Conservation (phyloP, 2,329 filamentous ascomycete species). For the Arachnomyces sp. region DNA sequence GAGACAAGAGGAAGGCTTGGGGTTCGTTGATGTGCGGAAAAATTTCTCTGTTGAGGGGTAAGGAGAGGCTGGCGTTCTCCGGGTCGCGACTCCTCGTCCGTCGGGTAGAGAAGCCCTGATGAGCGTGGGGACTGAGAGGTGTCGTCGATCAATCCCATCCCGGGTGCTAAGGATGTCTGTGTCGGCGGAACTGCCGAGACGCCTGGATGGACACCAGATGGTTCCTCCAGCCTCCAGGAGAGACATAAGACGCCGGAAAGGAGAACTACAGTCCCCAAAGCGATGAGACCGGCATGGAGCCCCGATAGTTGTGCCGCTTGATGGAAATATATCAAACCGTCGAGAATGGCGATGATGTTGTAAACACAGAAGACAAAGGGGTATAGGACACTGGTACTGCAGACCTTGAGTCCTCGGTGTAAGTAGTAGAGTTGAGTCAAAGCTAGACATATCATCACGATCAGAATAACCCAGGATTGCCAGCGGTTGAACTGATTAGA, state of each 20-base stretch:
- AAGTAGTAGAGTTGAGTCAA: constrained; percentile 91
- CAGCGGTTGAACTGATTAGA: constrained; percentile 92
- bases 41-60: constrained; percentile 17
- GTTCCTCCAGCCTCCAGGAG: constrained; percentile 83
- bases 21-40: constrained; percentile 24
- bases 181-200: constrained; percentile 43
- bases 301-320: constrained; percentile 73
- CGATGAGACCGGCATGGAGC: constrained; percentile 64
- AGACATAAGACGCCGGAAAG: constrained; percentile 82
- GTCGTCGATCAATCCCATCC: constrained; percentile 68
- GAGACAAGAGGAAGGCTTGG: constrained; percentile 26
- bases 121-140: constrained; percentile 24
- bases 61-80: constrained; percentile 35
- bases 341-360: constrained; percentile 96
- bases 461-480: constrained; percentile 87
- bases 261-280: constrained; percentile 77
- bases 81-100: constrained; percentile 35
- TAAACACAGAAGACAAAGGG: constrained; percentile 97
- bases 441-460: constrained; percentile 72
- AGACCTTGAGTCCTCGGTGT: constrained; percentile 85
- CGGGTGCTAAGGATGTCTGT: constrained; percentile 67
- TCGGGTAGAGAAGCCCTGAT: constrained; percentile 15
- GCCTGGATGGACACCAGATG: constrained; percentile 27
- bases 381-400: constrained; percentile 92
- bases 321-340: constrained; percentile 93